Conservation (phyloP, 1,284 basidiomycete genomes). For the Dichomitus squalens region DNA sequence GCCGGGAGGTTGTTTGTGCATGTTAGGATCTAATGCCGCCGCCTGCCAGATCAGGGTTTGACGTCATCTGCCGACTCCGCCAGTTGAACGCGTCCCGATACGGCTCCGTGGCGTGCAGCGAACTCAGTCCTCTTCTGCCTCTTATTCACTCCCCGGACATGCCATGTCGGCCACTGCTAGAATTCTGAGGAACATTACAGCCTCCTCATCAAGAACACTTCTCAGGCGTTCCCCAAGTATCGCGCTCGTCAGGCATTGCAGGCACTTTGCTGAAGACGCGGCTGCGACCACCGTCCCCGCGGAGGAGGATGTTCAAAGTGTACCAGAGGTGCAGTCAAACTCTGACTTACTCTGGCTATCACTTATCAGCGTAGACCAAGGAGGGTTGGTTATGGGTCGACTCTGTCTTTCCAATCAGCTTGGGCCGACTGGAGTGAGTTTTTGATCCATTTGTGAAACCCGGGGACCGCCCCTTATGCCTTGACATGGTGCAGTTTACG, state of each 20-base stretch:
- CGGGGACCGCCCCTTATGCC: neutral
- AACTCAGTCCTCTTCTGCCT: neutral
- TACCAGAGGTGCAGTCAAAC: slow-evolving; percentile 4
- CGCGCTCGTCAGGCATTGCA: neutral
- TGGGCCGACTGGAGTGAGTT: slow-evolving; percentile 56
- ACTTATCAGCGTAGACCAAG: slow-evolving; percentile 23
- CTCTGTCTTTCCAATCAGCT: slow-evolving; percentile 56
- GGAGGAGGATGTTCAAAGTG: neutral
- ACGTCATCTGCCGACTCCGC: slow-evolving; percentile 17
- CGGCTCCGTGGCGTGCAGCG: neutral
- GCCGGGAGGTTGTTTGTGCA: slow-evolving; percentile 23
- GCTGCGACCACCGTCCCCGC: neutral
- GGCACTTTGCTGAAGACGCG: slow-evolving; percentile 12
- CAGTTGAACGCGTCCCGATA: slow-evolving; percentile 4
- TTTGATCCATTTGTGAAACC: neutral
- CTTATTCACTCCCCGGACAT: neutral
- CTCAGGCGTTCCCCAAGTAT: neutral
- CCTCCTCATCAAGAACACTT: slow-evolving; percentile 4
- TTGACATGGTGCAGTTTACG: slow-evolving; percentile 48
- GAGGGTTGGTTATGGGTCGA: slow-evolving; percentile 56
- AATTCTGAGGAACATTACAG: slow-evolving; percentile 7
- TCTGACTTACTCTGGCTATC: neutral
- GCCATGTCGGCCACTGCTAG: slow-evolving; percentile 2
- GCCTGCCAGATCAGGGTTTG: slow-evolving; percentile 20
- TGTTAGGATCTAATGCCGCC: slow-evolving; percentile 31